A percentile compares a stretch with the other conserved stretches of the same genome.
phyloP scores from a whole-genome alignment of 768 basidiomycete species.

The Candolleomyces eurysporus region DNA sequence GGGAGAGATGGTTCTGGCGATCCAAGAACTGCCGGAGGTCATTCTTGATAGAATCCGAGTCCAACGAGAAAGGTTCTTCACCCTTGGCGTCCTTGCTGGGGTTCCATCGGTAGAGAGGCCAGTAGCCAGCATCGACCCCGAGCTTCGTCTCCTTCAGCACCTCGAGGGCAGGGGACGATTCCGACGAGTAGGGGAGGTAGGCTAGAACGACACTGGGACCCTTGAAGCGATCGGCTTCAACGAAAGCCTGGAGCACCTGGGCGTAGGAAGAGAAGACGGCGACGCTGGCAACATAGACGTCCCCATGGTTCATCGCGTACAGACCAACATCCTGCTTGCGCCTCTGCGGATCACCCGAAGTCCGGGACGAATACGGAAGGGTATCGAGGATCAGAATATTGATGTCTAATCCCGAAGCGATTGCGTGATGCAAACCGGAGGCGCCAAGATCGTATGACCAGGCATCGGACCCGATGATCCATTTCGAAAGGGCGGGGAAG shows the following conservation, averaged over 20 bases:
- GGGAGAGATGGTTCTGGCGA: constrained; percentile 93
- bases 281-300: constrained; percentile 92
- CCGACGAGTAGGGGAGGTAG: constrained; percentile 85
- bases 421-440: constrained; percentile 92
- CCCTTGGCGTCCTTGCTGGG: constrained; percentile 75
- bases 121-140: constrained; percentile 94
- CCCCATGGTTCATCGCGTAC: constrained; percentile 98
- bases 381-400: constrained; percentile 97
- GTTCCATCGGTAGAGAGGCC: constrained; percentile 99
- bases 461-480: constrained; percentile 98
- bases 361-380: constrained; percentile 80
- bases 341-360: constrained; percentile 63
- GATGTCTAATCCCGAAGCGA: constrained; percentile 87
- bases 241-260: constrained; percentile 87
- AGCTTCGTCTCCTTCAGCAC: constrained; percentile 97
- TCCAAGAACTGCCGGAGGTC: constrained; percentile 94
- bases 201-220: constrained; percentile 93
- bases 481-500: constrained; percentile 71
- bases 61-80: constrained; percentile 86
- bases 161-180: constrained; percentile 77
- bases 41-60: constrained; percentile 91
- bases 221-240: constrained; percentile 86
- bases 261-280: constrained; percentile 96
- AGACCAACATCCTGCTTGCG: constrained; percentile 96
- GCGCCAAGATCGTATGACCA: constrained; percentile 98